These are phyloP conservation scores for Malassezia restricta DNA, from an alignment of 1,284 basidiomycete genomes.

Conservation along the genomic window DNA sequence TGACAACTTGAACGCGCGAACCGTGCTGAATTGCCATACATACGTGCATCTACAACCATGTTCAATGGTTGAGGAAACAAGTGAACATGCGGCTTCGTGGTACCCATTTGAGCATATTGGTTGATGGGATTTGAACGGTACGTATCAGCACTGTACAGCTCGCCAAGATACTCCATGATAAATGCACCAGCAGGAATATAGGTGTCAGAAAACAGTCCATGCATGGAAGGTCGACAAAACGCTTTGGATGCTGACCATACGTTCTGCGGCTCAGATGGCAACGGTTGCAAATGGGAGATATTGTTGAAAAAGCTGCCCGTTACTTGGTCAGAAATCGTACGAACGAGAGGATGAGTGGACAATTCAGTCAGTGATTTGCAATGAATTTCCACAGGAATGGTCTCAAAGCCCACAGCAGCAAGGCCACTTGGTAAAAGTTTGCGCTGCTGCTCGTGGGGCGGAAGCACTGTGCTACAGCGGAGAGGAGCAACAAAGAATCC, in stretches of 20 bases:
- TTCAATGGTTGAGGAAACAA: slow-evolving; percentile 67
- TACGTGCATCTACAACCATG: slow-evolving; percentile 67
- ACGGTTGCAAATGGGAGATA: slow-evolving; percentile 21
- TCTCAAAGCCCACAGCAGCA: slow-evolving; percentile 29
- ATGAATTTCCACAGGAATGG: slow-evolving; percentile 28
- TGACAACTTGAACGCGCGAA: slow-evolving; percentile 74
- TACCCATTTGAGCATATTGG: slow-evolving; percentile 51
- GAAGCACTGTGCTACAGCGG: not conserved
- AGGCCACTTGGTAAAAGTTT: slow-evolving; percentile 13
- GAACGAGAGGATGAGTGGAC: slow-evolving; percentile 26
- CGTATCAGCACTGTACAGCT: slow-evolving; percentile 41
- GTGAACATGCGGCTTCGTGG: slow-evolving; percentile 60
- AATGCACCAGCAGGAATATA: slow-evolving; percentile 46
- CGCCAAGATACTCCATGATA: slow-evolving; percentile 45
- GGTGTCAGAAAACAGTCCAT: slow-evolving; percentile 47
- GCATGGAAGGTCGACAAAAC: slow-evolving; percentile 46
- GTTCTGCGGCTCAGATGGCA: slow-evolving; percentile 29
- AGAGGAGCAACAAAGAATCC: slow-evolving; percentile 1
- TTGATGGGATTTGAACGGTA: slow-evolving; percentile 50
- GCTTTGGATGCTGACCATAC: slow-evolving; percentile 47
- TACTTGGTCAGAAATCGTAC: slow-evolving; percentile 39
- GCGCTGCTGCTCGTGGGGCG: not conserved
- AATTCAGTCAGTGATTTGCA: slow-evolving; percentile 20
- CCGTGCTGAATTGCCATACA: slow-evolving; percentile 62
- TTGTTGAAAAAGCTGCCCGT: slow-evolving; percentile 35